A percentile compares a stretch with the other conserved stretches of the same genome.
Evolutionary conservation across 2,329 filamentous ascomycete genomes (phyloP).

Genomic region (Alternaria triticina): DNA sequence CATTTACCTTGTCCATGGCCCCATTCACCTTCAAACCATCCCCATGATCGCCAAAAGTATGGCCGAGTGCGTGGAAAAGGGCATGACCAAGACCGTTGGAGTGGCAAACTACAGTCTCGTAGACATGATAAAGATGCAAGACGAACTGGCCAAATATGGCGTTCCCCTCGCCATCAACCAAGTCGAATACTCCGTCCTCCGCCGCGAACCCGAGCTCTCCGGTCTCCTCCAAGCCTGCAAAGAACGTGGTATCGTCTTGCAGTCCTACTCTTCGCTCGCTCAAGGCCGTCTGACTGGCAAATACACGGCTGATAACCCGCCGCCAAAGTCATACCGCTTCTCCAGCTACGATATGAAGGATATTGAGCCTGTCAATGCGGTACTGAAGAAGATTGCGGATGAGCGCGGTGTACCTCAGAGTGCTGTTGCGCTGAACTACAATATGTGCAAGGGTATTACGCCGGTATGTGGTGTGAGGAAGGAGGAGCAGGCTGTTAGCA

Average conservation of each 20-base stretch:
- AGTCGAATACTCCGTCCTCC: slow-evolving; percentile 54
- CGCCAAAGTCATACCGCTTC: slow-evolving; percentile 48
- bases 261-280: slow-evolving; percentile 52
- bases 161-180: slow-evolving; percentile 54
- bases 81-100: not conserved
- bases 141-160: not conserved
- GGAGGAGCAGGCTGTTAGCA: slow-evolving; percentile 49
- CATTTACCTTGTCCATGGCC: not conserved
- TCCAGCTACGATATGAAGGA: slow-evolving; percentile 54
- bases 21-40: slow-evolving; percentile 1
- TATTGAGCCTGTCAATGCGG: slow-evolving; percentile 48
- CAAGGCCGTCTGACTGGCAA: slow-evolving; percentile 40
- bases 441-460: slow-evolving; percentile 53
- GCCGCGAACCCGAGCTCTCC: slow-evolving; percentile 50
- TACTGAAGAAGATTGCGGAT: slow-evolving; percentile 47
- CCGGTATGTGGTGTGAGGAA: slow-evolving; percentile 53
- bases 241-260: slow-evolving; percentile 52
- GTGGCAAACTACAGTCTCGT: not conserved
- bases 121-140: slow-evolving; percentile 1
- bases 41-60: slow-evolving; percentile 1
- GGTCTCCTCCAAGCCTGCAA: slow-evolving; percentile 47
- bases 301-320: slow-evolving; percentile 48
- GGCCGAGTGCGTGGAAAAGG: not conserved
- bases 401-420: slow-evolving; percentile 43
- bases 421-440: slow-evolving; percentile 55